phyloP scores from a whole-genome alignment of 2,329 filamentous ascomycete genomes.

The Arachnomyces sp. region DNA sequence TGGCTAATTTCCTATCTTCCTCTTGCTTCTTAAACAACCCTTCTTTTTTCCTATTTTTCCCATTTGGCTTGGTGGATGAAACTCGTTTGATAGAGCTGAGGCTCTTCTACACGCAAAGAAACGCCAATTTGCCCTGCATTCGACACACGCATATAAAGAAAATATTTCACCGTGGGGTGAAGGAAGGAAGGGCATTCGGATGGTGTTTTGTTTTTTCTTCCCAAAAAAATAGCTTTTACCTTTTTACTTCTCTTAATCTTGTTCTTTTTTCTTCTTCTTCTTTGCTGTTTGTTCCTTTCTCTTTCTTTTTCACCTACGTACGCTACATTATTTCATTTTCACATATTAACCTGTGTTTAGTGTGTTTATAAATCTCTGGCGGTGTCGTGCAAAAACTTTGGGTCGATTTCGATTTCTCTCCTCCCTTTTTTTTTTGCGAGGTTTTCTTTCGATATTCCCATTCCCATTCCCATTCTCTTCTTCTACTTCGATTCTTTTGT shows the following conservation, averaged over 20 bases:
- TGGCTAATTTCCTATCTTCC: not conserved
- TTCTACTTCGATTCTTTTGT: slow-evolving; percentile 4
- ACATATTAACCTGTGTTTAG: slow-evolving; percentile 12
- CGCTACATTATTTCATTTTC: too few relatives aligned
- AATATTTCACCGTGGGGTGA: too few relatives aligned
- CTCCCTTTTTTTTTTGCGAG: slow-evolving; percentile 4
- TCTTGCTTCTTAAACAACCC: too few relatives aligned
- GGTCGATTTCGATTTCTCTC: slow-evolving; percentile 8
- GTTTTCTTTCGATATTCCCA: slow-evolving; percentile 5
- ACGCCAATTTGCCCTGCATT: too few relatives aligned
- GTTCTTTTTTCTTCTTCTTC: slow-evolving; percentile 17
- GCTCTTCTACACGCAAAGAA: too few relatives aligned
- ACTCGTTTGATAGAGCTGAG: too few relatives aligned
- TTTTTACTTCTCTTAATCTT: slow-evolving; percentile 15
- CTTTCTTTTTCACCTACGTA: slow-evolving; percentile 12
- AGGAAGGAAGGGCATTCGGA: too few relatives aligned
- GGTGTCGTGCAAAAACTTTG: slow-evolving; percentile 12
- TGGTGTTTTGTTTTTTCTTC: too few relatives aligned
- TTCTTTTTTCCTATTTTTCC: too few relatives aligned
- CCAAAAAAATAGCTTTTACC: slow-evolving; percentile 24
- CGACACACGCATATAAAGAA: too few relatives aligned
- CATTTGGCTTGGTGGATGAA: too few relatives aligned
- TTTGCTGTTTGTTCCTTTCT: slow-evolving; percentile 10
- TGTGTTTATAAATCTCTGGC: slow-evolving; percentile 17
- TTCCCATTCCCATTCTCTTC: slow-evolving; percentile 7